Evolutionary conservation across 2,329 filamentous ascomycete genomes (phyloP).

Genomic region (Graphiopsis chlorocephala): DNA sequence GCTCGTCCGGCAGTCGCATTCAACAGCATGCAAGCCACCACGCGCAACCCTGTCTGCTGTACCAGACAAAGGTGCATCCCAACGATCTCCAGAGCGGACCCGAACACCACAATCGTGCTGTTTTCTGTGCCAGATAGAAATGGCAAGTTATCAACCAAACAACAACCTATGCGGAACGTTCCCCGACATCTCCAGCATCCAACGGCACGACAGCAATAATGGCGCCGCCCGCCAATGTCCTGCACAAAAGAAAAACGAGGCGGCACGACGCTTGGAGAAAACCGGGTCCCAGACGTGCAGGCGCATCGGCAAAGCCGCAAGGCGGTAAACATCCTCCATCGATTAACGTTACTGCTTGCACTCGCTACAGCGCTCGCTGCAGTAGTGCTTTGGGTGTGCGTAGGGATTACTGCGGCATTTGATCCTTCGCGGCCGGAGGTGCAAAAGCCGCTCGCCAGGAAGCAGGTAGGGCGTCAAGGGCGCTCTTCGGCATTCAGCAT

Average conservation of each 20-base stretch:
- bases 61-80: neutral
- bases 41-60: neutral
- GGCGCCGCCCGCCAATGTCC: neutral
- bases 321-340: neutral
- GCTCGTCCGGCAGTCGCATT: neutral
- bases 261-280: neutral
- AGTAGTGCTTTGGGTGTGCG: neutral
- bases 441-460: neutral
- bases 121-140: neutral
- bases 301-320: neutral
- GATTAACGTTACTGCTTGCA: neutral
- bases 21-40: neutral
- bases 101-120: neutral
- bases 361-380: neutral
- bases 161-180: neutral
- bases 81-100: neutral
- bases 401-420: neutral
- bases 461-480: neutral
- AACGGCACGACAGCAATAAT: neutral
- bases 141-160: neutral
- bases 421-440: neutral
- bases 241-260: neutral
- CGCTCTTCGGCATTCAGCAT: neutral
- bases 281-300: neutral
- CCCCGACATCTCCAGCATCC: neutral